Evolutionary conservation across 75 land plant species (phyloP).

Genomic region (Cupressus sempervirens): DNA sequence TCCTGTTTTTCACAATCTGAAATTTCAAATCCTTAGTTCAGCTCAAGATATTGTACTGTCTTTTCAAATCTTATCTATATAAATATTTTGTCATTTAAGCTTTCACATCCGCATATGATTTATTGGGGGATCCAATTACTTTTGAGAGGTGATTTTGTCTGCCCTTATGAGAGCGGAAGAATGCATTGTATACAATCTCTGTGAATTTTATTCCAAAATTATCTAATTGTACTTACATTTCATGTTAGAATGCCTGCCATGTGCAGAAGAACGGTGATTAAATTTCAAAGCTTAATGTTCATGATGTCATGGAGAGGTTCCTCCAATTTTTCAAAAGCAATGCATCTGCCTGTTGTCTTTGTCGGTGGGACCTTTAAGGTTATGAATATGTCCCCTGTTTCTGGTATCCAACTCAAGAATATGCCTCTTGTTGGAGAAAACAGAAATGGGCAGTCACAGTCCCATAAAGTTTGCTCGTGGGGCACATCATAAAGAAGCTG

Average conservation of each 20-base stretch:
- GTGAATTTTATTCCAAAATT: background rate
- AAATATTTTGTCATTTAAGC: background rate
- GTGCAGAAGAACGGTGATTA: conserved; percentile 8
- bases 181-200: conserved; percentile 1
- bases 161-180: background rate
- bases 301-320: conserved; percentile 6
- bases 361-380: background rate
- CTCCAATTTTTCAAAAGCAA: background rate
- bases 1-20: background rate
- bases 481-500: conserved; percentile 2
- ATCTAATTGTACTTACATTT: conserved; percentile 5
- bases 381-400: background rate
- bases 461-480: conserved; percentile 10
- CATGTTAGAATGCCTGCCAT: conserved; percentile 8
- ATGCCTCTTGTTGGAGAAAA: background rate
- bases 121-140: background rate
- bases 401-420: conserved; percentile 4
- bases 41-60: background rate
- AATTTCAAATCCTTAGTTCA: background rate
- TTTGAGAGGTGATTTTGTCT: background rate
- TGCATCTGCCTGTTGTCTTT: background rate
- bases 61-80: background rate
- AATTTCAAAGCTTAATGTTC: background rate
- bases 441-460: background rate
- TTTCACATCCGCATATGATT: background rate